phyloP scores from a whole-genome alignment of 331 rosid species.

The Saraca asoca region DNA sequence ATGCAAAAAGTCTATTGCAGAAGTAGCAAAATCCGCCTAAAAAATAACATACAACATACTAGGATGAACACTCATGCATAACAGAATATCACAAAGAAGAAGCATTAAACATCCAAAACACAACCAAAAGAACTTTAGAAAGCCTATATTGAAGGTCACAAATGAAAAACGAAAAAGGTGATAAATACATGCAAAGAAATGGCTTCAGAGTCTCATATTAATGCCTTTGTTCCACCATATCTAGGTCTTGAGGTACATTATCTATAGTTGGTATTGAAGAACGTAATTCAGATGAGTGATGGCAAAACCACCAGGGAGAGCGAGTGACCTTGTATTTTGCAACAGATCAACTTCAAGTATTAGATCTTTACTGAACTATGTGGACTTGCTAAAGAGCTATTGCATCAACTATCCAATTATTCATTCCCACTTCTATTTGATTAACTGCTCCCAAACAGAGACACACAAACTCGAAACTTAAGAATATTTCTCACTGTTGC shows the following conservation, averaged over 20 bases:
- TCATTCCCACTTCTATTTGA: background rate
- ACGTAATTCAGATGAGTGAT: conserved; percentile 8
- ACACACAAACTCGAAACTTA: background rate
- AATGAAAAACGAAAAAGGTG: conserved; percentile 5
- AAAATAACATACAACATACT: conserved; percentile 35
- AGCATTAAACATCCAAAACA: conserved; percentile 5
- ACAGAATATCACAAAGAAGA: conserved; percentile 5
- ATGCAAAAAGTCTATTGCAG: conserved; percentile 91
- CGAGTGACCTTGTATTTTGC: background rate
- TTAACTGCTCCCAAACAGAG: conserved; percentile 13
- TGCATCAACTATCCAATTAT: background rate
- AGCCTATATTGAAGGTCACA: background rate
- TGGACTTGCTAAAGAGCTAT: background rate
- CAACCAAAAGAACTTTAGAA: background rate
- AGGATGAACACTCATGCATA: conserved; percentile 26
- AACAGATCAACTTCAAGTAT: conserved; percentile 3
- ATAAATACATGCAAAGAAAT: conserved; percentile 14
- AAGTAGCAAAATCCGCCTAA: conserved; percentile 50
- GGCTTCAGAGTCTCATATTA: conserved; percentile 3
- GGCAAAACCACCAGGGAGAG: background rate
- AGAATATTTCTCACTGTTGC: background rate
- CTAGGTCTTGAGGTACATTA: background rate
- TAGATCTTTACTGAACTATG: background rate
- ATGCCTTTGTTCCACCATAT: background rate
- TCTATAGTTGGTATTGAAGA: background rate